phyloP scores from a whole-genome alignment of 768 basidiomycete species.

The Trametes cinnabarina region DNA sequence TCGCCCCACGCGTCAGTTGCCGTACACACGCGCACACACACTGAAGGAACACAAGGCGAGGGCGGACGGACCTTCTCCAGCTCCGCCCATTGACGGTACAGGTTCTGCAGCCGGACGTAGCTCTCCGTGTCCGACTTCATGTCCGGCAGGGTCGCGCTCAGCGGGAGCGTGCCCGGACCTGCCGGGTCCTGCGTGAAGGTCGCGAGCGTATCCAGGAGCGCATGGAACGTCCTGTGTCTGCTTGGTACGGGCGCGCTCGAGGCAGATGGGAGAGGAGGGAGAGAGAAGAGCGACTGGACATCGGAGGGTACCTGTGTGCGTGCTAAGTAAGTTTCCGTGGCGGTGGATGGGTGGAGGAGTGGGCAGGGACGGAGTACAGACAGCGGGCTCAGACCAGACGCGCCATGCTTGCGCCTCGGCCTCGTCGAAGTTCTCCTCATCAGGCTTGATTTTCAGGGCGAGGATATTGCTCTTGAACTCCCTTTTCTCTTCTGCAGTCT shows the following conservation, averaged over 20 bases:
- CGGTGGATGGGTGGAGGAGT: neutral
- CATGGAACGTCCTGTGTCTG: conserved; percentile 57
- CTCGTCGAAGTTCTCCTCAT: conserved; percentile 98
- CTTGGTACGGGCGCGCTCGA: conserved; percentile 38
- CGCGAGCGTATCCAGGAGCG: conserved; percentile 71
- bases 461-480: conserved; percentile 70
- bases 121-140: conserved; percentile 89
- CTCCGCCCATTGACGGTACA: conserved; percentile 79
- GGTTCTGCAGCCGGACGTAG: conserved; percentile 80
- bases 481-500: conserved; percentile 61
- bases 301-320: conserved; percentile 60
- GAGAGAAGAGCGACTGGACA: conserved; percentile 59
- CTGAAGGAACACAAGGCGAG: neutral
- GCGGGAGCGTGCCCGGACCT: conserved; percentile 58
- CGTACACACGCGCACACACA: neutral
- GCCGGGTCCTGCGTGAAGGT: conserved; percentile 55
- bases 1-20: neutral
- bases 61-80: conserved; percentile 53
- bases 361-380: conserved; percentile 28
- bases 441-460: conserved; percentile 66
- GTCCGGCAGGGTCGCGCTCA: conserved; percentile 88
- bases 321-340: neutral
- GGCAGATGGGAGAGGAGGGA: conserved; percentile 43
- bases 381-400: conserved; percentile 60
- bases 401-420: conserved; percentile 87